These are phyloP conservation scores for Globisporangium nagaii DNA, from an alignment of 352 stramenopile genomes.

Conservation along the genomic window DNA sequence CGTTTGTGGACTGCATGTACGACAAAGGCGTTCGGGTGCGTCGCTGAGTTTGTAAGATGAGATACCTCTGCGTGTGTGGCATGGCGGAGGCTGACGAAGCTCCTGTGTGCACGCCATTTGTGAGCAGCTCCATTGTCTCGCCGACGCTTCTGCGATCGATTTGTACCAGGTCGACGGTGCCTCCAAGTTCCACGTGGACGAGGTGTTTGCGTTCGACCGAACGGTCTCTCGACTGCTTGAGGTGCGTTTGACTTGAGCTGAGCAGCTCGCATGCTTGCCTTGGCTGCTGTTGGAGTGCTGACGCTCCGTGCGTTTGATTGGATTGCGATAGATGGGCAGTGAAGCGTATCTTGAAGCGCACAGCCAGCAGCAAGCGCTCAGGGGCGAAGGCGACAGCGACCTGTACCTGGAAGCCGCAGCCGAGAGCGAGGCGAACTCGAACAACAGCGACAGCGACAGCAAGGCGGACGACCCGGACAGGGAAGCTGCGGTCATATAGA, in stretches of 20 bases:
- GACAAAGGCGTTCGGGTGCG: constrained; percentile 78
- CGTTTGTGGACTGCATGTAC: constrained; percentile 98
- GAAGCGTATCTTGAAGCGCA: constrained; percentile 65
- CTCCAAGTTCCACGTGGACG: constrained; percentile 66
- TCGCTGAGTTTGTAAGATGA: constrained; percentile 5
- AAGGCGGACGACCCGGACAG: constrained; percentile 9
- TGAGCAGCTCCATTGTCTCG: constrained; percentile 68
- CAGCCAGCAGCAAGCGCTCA: constrained; percentile 20
- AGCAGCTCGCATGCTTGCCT: no score
- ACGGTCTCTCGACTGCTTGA: constrained; percentile 87
- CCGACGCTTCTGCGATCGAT: constrained; percentile 41
- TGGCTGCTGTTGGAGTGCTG: no score
- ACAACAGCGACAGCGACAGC: neutral
- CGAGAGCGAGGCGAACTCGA: neutral
- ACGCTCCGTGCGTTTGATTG: no score
- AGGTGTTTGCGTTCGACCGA: constrained; percentile 81
- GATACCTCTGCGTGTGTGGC: constrained; percentile 1
- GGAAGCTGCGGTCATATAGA: constrained; percentile 7
- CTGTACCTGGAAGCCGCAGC: constrained; percentile 23
- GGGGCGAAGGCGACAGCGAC: neutral
- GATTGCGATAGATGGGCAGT: constrained; percentile 69
- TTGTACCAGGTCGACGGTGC: constrained; percentile 57
- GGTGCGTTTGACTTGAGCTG: no score
- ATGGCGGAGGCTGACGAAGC: no score
- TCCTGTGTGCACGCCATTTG: neutral